These are phyloP conservation scores for Glonium stellatum DNA, from an alignment of 495 filamentous ascomycete genomes.

Conservation along the genomic window DNA sequence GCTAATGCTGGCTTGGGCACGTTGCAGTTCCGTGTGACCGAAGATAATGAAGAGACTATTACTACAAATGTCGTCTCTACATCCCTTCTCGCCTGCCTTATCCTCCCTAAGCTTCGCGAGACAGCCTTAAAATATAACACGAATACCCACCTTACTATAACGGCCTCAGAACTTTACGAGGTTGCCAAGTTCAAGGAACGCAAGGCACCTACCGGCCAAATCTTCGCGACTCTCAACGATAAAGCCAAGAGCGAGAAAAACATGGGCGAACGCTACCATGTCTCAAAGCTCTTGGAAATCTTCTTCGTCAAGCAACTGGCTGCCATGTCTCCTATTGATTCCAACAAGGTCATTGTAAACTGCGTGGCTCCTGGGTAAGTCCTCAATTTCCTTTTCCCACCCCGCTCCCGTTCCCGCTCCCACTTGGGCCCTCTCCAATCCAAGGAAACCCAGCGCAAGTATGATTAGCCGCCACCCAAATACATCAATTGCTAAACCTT, in stretches of 20 bases:
- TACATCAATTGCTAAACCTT: no score
- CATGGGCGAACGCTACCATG: slow-evolving; percentile 31
- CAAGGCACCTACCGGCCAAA: slow-evolving; percentile 9
- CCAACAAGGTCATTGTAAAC: no score
- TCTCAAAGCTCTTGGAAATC: slow-evolving; percentile 32
- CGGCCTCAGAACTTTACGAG: slow-evolving; percentile 30
- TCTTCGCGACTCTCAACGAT: slow-evolving; percentile 29
- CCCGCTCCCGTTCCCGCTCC: no score
- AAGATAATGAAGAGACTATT: neutral
- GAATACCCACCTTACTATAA: slow-evolving; percentile 29
- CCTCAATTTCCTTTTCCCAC: no score
- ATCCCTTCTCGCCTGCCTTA: slow-evolving; percentile 40
- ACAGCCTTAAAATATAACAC: slow-evolving; percentile 27
- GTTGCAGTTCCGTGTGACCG: neutral
- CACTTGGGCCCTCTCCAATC: no score
- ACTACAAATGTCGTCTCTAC: slow-evolving; percentile 39
- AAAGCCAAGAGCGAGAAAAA: slow-evolving; percentile 18
- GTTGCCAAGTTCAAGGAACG: slow-evolving; percentile 30
- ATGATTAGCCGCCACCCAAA: no score
- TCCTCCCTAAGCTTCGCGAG: slow-evolving; percentile 38
- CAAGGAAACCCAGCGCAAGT: no score
- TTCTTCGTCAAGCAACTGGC: no score
- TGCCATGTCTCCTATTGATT: no score
- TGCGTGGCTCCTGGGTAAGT: no score
- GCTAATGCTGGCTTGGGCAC: slow-evolving; percentile 14